A percentile compares a stretch with the other conserved stretches of the same genome.
phyloP scores from a whole-genome alignment of 306 rosid genomes.

The Hippophae rhamnoides region DNA sequence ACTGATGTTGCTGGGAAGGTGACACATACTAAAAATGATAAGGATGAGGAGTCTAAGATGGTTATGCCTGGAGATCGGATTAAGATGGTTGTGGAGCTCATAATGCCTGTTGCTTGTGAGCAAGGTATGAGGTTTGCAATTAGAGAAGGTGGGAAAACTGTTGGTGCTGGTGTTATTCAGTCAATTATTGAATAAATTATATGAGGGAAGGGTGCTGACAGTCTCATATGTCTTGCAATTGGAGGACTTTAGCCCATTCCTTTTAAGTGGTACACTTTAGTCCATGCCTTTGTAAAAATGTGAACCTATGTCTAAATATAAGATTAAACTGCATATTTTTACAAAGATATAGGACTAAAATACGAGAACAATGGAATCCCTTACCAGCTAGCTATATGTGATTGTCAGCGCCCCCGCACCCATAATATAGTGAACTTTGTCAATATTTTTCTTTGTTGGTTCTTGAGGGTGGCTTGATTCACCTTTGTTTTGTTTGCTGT shows the following conservation, averaged over 20 bases:
- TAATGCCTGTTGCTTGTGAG: constrained; percentile 22
- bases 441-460: too few species aligned
- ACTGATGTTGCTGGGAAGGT: constrained; percentile 29
- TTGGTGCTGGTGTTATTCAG: constrained; percentile 30
- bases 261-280: too few species aligned
- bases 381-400: too few species aligned
- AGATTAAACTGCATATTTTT: too few species aligned
- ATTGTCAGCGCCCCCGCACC: too few species aligned
- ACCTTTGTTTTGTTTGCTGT: not conserved
- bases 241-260: too few species aligned
- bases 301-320: too few species aligned
- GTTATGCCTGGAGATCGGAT: constrained; percentile 28
- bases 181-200: constrained; percentile 18
- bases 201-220: not conserved
- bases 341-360: too few species aligned
- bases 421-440: too few species aligned
- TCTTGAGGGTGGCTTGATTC: not conserved
- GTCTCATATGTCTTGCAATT: not conserved
- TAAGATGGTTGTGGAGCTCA: constrained; percentile 29
- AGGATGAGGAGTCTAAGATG: constrained; percentile 30
- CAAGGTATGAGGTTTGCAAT: constrained; percentile 34
- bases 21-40: constrained; percentile 14
- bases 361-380: too few species aligned
- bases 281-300: too few species aligned
- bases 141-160: constrained; percentile 32